Evolutionary conservation across 306 rosid genomes (phyloP).

Genomic region (Benincasa hispida): DNA sequence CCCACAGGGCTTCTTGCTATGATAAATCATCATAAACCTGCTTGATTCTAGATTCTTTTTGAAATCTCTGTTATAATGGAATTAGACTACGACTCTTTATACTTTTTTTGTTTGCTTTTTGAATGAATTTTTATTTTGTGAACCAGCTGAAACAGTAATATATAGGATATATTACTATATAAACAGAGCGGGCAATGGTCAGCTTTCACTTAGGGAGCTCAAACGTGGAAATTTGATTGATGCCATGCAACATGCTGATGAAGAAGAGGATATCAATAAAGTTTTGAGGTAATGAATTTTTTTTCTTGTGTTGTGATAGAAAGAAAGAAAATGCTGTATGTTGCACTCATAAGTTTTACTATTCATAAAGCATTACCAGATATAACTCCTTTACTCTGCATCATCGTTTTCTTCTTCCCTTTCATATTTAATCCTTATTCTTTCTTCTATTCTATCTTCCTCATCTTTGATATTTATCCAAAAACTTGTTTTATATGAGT

Average conservation of each 20-base stretch:
- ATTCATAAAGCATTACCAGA: neutral
- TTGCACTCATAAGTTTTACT: neutral
- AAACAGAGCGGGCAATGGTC: slow-evolving; percentile 85
- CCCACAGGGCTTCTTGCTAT: neutral
- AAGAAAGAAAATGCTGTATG: neutral
- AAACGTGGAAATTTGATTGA: slow-evolving; percentile 92
- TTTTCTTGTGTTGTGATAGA: slow-evolving; percentile 1
- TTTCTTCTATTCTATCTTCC: neutral
- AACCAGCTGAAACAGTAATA: slow-evolving; percentile 98
- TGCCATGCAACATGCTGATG: slow-evolving; percentile 99
- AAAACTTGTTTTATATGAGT: neutral
- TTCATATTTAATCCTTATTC: neutral
- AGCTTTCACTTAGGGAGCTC: slow-evolving; percentile 85
- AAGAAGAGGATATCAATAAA: slow-evolving; percentile 97
- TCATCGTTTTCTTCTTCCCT: neutral
- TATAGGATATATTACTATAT: slow-evolving; percentile 94
- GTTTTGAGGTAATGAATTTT: slow-evolving; percentile 65
- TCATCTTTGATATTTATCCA: too few relatives aligned
- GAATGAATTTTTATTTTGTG: slow-evolving; percentile 29
- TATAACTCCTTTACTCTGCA: neutral
- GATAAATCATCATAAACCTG: slow-evolving; percentile 1
- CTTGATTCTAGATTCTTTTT: slow-evolving; percentile 4
- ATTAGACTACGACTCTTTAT: neutral
- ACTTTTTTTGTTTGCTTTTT: neutral
- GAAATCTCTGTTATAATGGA: neutral